Evolutionary conservation across 176 grass and related monocot genomes (phyloP).

Genomic region (Eleusine coracana): DNA sequence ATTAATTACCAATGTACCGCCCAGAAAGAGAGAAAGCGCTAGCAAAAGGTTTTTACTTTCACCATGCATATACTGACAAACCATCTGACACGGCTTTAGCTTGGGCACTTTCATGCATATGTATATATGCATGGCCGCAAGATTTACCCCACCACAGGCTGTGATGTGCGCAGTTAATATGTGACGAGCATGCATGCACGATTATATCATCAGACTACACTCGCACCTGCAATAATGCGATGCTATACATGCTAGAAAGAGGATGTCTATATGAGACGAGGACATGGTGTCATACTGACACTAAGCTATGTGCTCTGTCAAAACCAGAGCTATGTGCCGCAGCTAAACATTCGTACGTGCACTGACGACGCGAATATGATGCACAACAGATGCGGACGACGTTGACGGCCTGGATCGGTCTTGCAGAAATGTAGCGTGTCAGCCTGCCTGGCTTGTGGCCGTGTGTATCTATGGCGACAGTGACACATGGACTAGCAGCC

Average conservation of each 20-base stretch:
- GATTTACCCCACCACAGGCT: background rate
- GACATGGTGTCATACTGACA: too few species aligned
- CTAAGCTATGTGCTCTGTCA: background rate
- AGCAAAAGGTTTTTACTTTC: constrained; percentile 29
- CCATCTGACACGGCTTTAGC: constrained; percentile 6
- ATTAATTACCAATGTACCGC: background rate
- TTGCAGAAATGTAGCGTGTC: background rate
- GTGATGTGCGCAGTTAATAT: background rate
- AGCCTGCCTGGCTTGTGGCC: background rate
- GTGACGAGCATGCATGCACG: background rate
- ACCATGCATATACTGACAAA: background rate
- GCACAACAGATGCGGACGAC: background rate
- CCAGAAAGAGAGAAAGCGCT: background rate
- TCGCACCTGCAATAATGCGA: background rate
- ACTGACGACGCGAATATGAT: background rate
- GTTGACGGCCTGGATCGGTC: background rate
- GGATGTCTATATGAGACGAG: background rate
- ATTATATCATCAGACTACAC: background rate
- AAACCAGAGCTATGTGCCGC: background rate
- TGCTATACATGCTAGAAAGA: background rate
- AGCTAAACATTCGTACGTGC: background rate
- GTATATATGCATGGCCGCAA: background rate
- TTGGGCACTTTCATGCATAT: constrained; percentile 53
- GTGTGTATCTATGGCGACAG: background rate
- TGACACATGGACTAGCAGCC: background rate